Evolutionary conservation across 148 eudicot species (phyloP).

Genomic region (Euryodendron excelsum): DNA sequence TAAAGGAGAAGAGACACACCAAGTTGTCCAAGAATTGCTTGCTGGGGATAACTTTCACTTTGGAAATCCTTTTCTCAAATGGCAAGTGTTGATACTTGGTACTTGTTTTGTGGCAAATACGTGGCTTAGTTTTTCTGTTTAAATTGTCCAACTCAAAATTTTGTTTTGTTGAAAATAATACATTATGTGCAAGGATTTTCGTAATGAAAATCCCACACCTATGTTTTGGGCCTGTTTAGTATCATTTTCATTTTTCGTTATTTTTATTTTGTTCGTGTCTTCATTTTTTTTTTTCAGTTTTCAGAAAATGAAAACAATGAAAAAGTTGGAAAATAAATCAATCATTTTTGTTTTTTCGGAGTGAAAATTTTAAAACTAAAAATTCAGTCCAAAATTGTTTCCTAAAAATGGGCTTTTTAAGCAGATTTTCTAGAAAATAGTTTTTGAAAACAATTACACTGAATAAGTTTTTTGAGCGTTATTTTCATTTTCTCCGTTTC

Average conservation of each 20-base stretch:
- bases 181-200: not conserved
- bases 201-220: not conserved
- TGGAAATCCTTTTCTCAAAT: conserved; percentile 69
- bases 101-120: not conserved
- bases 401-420: not conserved
- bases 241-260: not conserved
- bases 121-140: not conserved
- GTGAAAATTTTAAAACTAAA: no score
- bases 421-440: not conserved
- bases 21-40: conserved; percentile 60
- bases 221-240: not conserved
- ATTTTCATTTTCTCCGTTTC: not conserved
- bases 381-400: no score
- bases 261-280: not conserved
- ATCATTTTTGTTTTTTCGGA: not conserved
- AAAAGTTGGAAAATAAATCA: not conserved
- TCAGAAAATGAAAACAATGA: not conserved
- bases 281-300: not conserved
- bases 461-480: not conserved
- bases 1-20: conserved; percentile 42
- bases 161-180: not conserved
- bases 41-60: conserved; percentile 66
- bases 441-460: not conserved
- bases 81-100: conserved; percentile 41
- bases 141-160: not conserved